These are phyloP conservation scores for Schrenkiella parvula DNA, from an alignment of 345 rosid species.

Conservation along the genomic window DNA sequence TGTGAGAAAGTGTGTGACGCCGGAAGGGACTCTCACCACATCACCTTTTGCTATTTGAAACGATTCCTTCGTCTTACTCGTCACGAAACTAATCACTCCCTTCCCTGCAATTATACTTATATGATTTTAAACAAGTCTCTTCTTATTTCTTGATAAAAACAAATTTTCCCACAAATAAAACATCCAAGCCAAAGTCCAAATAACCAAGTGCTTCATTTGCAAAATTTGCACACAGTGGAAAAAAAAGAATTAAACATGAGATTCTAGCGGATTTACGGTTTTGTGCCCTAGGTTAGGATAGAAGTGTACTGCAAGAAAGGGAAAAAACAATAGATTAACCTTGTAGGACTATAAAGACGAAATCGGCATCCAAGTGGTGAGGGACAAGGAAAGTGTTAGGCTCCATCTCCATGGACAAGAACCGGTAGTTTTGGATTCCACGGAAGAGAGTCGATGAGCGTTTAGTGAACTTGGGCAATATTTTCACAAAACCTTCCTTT, in stretches of 20 bases:
- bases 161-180: too few relatives aligned
- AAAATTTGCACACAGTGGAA: too few relatives aligned
- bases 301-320: not conserved
- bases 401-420: conserved; percentile 34
- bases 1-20: conserved; percentile 32
- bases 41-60: conserved; percentile 38
- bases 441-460: conserved; percentile 38
- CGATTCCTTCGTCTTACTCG: conserved; percentile 31
- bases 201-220: too few relatives aligned
- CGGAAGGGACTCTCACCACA: conserved; percentile 38
- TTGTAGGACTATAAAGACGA: conserved; percentile 28
- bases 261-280: too few relatives aligned
- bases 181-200: too few relatives aligned
- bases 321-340: conserved; percentile 17
- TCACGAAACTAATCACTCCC: conserved; percentile 30
- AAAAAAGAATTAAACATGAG: too few relatives aligned
- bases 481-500: conserved; percentile 37
- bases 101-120: conserved; percentile 27
- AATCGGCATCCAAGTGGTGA: conserved; percentile 42
- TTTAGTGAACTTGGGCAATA: conserved; percentile 37
- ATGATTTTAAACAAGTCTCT: too few relatives aligned
- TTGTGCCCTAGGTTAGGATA: not conserved
- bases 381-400: conserved; percentile 46
- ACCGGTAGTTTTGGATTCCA: conserved; percentile 42
- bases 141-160: too few relatives aligned